Conservation (phyloP, 345 rosid genomes). For the Brassica napus region DNA sequence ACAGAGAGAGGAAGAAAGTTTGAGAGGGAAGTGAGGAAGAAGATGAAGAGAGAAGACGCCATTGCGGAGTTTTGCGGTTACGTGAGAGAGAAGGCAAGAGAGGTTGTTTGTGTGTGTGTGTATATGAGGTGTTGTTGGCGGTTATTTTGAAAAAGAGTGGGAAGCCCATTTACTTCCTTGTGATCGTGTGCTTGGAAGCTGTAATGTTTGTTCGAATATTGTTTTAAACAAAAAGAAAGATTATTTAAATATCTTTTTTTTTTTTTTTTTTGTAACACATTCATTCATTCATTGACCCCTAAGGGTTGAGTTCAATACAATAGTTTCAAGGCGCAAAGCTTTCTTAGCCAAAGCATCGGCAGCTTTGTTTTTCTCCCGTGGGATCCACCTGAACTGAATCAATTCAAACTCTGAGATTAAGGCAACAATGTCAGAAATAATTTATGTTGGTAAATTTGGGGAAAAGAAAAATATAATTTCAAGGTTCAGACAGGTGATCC, state of each 20-base stretch:
- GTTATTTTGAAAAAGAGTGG: constrained; percentile 41
- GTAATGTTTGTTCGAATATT: not conserved
- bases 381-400: too few relatives aligned
- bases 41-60: constrained; percentile 26
- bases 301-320: too few relatives aligned
- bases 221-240: not conserved
- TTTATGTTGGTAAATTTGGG: not conserved
- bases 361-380: too few relatives aligned
- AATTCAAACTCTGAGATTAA: too few relatives aligned
- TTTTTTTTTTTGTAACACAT: too few relatives aligned
- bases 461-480: not conserved
- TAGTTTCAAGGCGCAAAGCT: too few relatives aligned
- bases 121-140: constrained; percentile 18
- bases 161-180: constrained; percentile 20
- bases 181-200: constrained; percentile 26
- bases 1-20: constrained; percentile 17
- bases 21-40: constrained; percentile 17
- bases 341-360: too few relatives aligned
- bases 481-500: not conserved
- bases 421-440: too few relatives aligned
- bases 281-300: too few relatives aligned
- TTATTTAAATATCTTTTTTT: not conserved
- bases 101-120: constrained; percentile 11
- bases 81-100: constrained; percentile 16
- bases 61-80: constrained; percentile 16